Percentiles rank a stretch among this genome's conserved stretches.
phyloP scores from a whole-genome alignment of 2,329 filamentous ascomycete genomes.

The Massarina eburnea region DNA sequence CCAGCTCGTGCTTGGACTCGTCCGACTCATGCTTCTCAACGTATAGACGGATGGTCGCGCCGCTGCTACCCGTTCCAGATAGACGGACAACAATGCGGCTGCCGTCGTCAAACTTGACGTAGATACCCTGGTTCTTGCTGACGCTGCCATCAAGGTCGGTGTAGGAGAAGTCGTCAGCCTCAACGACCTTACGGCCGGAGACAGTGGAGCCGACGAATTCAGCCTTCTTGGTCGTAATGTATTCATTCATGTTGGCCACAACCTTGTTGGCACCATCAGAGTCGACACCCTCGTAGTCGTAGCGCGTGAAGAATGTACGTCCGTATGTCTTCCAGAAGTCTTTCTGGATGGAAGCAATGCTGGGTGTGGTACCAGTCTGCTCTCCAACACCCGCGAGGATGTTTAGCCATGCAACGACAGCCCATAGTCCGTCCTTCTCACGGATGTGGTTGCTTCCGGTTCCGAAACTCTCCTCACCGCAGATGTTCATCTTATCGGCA shows the following conservation, averaged over 20 bases:
- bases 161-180: slow-evolving; percentile 96
- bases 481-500: slow-evolving; percentile 99
- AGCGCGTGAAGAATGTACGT: slow-evolving; percentile 97
- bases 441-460: slow-evolving; percentile 98
- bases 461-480: slow-evolving; percentile 96
- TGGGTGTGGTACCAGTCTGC: slow-evolving; percentile 77
- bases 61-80: slow-evolving; percentile 91
- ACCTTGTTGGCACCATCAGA: slow-evolving; percentile 89
- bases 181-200: slow-evolving; percentile 77
- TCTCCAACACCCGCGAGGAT: slow-evolving; percentile 94
- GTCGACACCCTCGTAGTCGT: slow-evolving; percentile 97
- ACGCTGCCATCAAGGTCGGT: slow-evolving; percentile 98
- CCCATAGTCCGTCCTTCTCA: slow-evolving; percentile 98
- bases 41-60: slow-evolving; percentile 94
- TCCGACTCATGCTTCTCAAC: slow-evolving; percentile 94
- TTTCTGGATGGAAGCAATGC: slow-evolving; percentile 93
- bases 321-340: slow-evolving; percentile 97
- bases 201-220: slow-evolving; percentile 85
- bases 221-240: slow-evolving; percentile 68
- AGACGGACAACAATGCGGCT: slow-evolving; percentile 94
- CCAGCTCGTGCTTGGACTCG: slow-evolving; percentile 71
- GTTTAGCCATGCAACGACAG: slow-evolving; percentile 96
- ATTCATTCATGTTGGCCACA: slow-evolving; percentile 74
- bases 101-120: slow-evolving; percentile 89
- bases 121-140: slow-evolving; percentile 93